A percentile compares a stretch with the other conserved stretches of the same genome.
Conservation (phyloP, 805 yeast species). For the Pichia phayaonensis region DNA sequence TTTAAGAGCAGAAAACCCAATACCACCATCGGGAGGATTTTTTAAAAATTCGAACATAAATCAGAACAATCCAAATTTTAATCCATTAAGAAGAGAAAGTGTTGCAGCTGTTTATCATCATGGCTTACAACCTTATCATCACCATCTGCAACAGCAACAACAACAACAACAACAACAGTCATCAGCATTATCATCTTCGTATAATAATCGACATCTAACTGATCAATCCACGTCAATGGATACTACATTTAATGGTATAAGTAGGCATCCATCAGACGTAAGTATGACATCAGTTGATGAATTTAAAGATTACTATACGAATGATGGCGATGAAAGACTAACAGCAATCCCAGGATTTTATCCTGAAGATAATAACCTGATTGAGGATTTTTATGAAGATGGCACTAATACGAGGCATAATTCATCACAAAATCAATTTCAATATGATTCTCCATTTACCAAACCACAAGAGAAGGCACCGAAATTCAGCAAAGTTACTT, state of each 20-base stretch:
- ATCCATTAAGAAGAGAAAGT: conserved; percentile 24
- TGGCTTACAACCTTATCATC: neutral
- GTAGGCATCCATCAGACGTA: neutral
- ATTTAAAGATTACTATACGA: neutral
- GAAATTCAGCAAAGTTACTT: conserved; percentile 34
- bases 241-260: neutral
- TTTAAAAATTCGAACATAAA: neutral
- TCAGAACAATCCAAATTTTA: neutral
- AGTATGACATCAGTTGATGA: conserved; percentile 1
- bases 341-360: neutral
- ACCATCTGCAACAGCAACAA: neutral
- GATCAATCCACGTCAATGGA: neutral
- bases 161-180: neutral
- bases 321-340: neutral
- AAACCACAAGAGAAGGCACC: conserved; percentile 30
- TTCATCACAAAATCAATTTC: neutral
- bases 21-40: conserved; percentile 12
- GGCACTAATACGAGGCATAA: neutral
- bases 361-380: neutral
- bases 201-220: neutral
- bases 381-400: neutral
- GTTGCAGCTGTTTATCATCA: conserved; percentile 23
- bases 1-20: conserved; percentile 26
- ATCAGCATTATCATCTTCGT: neutral
- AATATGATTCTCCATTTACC: neutral